Base-by-base conservation (phyloP, 768 basidiomycete species). In the Termitomyces sp. region DNA sequence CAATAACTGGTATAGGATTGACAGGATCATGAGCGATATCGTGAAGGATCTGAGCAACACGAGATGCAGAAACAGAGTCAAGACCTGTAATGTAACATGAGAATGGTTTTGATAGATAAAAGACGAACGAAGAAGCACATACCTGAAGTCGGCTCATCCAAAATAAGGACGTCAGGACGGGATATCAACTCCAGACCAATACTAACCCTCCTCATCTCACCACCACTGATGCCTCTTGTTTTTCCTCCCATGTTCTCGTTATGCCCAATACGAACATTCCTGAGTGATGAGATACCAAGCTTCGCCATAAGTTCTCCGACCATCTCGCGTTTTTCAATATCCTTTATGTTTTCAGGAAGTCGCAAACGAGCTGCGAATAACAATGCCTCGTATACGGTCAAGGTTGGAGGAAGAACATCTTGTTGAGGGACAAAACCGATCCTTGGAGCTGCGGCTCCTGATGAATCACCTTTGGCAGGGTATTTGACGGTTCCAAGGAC, bases 111-210 rank as follows among this genome's bases (percentile, higher is more conserved):
- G 4, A 32, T 46, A 32, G 46, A 53, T 5, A 16, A 48, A n/a
- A 43, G n/a, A 43, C 55, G 6, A n/a, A 42, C 21, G 49, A 51
- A 17, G n/a, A 47, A 21, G 40, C 14, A 62, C 68, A 55, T 25
- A 68, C 83, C 82, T 35, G 80, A 82, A 2, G 88, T 88, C 7
- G 94, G 94, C 64, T 97, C 94, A 64, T 97, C 94, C 32, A 94
- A 76, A 28, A 96, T 83, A 40, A 97, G 70, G 11, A 97, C 76
- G 65, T 94, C 91, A 0, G 94, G 94, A 40, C 80, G 79, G 0
- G 91, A 87, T 47, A 96, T 86, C 10, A 97, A 78, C 72, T 96
- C 94, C 37, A 94, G 72, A 5, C 93, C 94, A 58, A 97, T 95
- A 56, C 88, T 92, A 5, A 97, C 89, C 49, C 94, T 76, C 45